Conservation (phyloP, 768 basidiomycete genomes). For the Gymnopilus junonius region DNA sequence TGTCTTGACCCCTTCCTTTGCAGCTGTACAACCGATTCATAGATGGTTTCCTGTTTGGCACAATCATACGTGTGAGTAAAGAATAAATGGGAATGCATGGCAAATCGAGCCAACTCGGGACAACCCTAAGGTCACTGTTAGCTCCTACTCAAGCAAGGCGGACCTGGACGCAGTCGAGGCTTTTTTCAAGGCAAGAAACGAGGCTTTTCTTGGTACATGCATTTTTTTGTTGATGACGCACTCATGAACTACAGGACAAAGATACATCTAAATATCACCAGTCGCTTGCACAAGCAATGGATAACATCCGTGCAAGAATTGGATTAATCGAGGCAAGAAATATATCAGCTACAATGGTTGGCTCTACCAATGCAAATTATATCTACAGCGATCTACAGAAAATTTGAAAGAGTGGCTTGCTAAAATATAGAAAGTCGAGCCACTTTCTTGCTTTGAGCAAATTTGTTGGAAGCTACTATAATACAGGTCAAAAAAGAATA, state of each 20-base stretch:
- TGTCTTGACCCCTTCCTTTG: background rate
- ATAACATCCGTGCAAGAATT: background rate
- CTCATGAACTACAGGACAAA: background rate
- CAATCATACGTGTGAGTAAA: background rate
- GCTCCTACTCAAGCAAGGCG: constrained; percentile 2
- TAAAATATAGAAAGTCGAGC: background rate
- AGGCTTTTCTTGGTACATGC: background rate
- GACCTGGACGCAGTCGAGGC: background rate
- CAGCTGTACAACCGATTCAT: constrained; percentile 2
- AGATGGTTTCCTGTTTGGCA: background rate
- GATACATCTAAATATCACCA: constrained; percentile 5
- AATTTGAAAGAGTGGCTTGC: constrained; percentile 7
- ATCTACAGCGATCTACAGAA: constrained; percentile 5
- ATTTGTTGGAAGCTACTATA: background rate
- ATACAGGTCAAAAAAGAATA: background rate
- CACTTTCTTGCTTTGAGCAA: background rate
- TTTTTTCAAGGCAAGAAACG: background rate
- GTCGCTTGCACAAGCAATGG: background rate
- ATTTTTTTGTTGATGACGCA: background rate
- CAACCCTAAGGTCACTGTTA: background rate
- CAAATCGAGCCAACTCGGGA: background rate
- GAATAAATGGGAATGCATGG: background rate
- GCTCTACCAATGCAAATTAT: background rate
- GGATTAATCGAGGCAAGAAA: constrained; percentile 1
- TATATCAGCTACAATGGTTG: background rate